Base-by-base conservation (phyloP, 257 asterid species). In the Fraxinus excelsior region DNA sequence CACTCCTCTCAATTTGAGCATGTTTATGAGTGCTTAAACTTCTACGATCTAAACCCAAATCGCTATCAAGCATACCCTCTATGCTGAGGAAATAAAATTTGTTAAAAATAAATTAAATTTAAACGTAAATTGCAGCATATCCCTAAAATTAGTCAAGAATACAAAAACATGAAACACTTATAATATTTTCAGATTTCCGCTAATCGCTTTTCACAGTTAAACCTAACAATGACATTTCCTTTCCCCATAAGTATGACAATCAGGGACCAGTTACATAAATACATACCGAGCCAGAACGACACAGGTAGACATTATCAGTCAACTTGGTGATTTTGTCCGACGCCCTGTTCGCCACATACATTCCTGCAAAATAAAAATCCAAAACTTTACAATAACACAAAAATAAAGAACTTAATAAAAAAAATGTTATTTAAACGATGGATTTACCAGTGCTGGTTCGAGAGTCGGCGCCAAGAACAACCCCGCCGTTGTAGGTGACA, bases 401-500 rank as follows among this genome's bases (percentile, higher is more conserved):
- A 62, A 62, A 62, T 62, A 35, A 8, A 62, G 3, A 62, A 23
- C 19, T 62, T 2, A 26, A 62, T 62, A 16, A 62, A 26, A 62
- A 26, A 62, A 3, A 62, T 23, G 9, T 2, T 62, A 25, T 11
- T 25, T 40, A 6, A 26, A 8, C 5, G 2, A 26, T 23, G 72
- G 46, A 58, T 4, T 34, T 84, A 91, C 97, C 98, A 18, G 98
- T 93, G 92, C 98, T 93, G 81, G 98, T 93, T 46, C 98, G 96
- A 31, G 98, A 93, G 78, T 93, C 97, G 76, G 97, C 98, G 74
- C 97, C 97, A 64, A 91, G 90, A 67, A 93, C 96, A 67, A 93
- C 98, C 70, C 98, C 98, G 66, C 97, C 97, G 82, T 93, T 80
- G 85, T 90, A 93, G 29, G 98, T 91, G 76, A 93, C 95, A 71